These are phyloP conservation scores for Hygrophila difformis DNA, from an alignment of 257 asterid species.

Conservation along the genomic window DNA sequence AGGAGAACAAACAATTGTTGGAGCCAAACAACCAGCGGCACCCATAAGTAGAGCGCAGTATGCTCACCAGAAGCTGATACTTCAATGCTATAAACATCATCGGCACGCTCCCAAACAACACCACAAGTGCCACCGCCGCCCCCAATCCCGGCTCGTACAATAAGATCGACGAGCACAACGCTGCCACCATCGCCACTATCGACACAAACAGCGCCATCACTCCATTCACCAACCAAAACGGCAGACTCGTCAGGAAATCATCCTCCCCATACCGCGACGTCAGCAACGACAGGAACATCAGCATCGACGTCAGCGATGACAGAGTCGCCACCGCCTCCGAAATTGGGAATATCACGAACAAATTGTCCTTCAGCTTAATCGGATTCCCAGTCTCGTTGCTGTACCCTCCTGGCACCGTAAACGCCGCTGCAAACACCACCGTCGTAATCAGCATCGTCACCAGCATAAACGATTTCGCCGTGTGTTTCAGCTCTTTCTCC, in stretches of 20 bases:
- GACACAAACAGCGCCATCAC: conserved; percentile 23
- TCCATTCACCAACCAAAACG: conserved; percentile 25
- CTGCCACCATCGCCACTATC: conserved; percentile 27
- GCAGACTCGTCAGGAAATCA: conserved; percentile 24
- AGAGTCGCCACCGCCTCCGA: conserved; percentile 27
- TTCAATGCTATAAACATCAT: conserved; percentile 16
- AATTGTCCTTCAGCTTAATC: too few relatives aligned
- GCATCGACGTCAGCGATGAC: conserved; percentile 22
- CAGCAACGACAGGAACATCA: conserved; percentile 30
- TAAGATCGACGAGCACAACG: conserved; percentile 17
- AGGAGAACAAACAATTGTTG: conserved; percentile 9
- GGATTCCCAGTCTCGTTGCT: neutral
- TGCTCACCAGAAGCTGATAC: conserved; percentile 15
- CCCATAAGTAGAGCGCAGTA: conserved; percentile 18
- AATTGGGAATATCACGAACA: conserved; percentile 18
- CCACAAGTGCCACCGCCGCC: neutral
- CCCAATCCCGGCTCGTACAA: conserved; percentile 20
- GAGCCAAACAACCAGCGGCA: conserved; percentile 17
- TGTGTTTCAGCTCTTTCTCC: neutral
- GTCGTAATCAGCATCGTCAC: neutral
- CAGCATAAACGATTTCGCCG: neutral
- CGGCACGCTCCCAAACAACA: conserved; percentile 16
- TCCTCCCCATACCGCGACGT: conserved; percentile 26
- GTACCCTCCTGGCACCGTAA: neutral
- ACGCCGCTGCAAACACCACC: neutral